These are phyloP conservation scores for Tephrocybe sp. DNA, from an alignment of 768 basidiomycete species.

Conservation along the genomic window DNA sequence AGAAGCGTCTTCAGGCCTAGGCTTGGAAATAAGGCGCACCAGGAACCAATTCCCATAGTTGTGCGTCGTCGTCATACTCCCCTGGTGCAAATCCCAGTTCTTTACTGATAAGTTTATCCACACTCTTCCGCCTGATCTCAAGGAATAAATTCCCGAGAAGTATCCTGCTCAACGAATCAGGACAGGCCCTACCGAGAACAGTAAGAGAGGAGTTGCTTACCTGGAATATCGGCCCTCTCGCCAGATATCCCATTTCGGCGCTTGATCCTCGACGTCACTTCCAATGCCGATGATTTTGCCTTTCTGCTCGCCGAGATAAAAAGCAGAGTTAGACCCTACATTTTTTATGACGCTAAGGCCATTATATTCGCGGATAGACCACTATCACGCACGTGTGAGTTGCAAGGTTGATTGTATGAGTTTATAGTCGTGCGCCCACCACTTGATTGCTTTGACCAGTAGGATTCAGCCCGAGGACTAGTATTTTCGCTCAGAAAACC, in stretches of 20 bases:
- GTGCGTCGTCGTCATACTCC: slow-evolving; percentile 10
- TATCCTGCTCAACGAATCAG: too few species aligned
- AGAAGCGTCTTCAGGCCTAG: too few species aligned
- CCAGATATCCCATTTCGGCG: too few species aligned
- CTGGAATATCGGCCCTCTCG: too few species aligned
- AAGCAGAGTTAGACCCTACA: too few species aligned
- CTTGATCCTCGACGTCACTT: too few species aligned
- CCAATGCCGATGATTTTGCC: too few species aligned
- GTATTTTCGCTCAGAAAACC: neutral
- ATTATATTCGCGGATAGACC: too few species aligned
- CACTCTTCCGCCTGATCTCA: slow-evolving; percentile 2
- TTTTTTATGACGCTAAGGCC: too few species aligned
- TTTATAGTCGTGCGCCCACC: neutral
- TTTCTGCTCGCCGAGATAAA: too few species aligned
- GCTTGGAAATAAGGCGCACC: neutral
- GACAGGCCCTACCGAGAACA: too few species aligned
- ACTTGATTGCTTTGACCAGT: slow-evolving; percentile 1
- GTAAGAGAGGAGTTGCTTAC: too few species aligned
- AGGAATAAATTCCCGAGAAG: slow-evolving; percentile 10
- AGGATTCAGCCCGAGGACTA: slow-evolving; percentile 4
- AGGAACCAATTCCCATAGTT: slow-evolving; percentile 10
- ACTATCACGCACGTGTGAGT: neutral
- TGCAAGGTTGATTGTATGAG: neutral
- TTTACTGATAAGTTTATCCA: neutral
- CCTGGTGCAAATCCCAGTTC: slow-evolving; percentile 12